Evolutionary conservation across 495 filamentous ascomycete species (phyloP), one percentile per base, ranked within the genome.

Genomic region (Cladorrhinum samala): DNA sequence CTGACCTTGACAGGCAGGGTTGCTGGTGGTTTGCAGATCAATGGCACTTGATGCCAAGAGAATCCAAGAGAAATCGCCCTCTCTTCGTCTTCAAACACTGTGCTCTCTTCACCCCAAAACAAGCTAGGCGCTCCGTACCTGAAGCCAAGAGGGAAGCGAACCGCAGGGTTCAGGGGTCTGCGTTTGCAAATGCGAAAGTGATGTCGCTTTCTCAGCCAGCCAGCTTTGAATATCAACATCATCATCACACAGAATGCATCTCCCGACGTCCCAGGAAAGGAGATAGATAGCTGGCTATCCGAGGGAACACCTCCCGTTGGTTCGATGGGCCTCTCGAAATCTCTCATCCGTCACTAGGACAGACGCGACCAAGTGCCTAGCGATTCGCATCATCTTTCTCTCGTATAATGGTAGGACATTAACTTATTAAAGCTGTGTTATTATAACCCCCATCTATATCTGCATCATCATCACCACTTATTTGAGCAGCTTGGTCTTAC

Each of bases 131-230:
- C 46, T 39, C 33, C 52, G 56, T 58, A 47, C 59, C 52, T 56
- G 55, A 16, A 9, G 53, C 38, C 52, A 61, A 55, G 49, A 36
- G 41, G 11, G 21, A 20, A 19, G 45, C 44, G 24, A 8, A 30
- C 17, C 23, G 37, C 55, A 62, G 42, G 60, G 60, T 39, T 54
- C 60, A 59, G 53, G 59, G 60, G 60, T 52, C 37, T 39, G 38
- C 50, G 45, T 52, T 53, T 46, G 44, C 49, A 48, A 33, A 11
- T 33, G 27, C 6, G 5, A 33, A 33, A 33, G 27, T 11, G 27
- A n/a, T 33, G 27, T 11, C 5, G 27, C 27, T 33, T 33, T 33
- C 27, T 33, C 27, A 57, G 49, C 38, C 47, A 14, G 24, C 42
- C 33, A n/a, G 8, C 24, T 37, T 7, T 42, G 6, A 18, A 41